Evolutionary conservation across 2,329 filamentous ascomycete species (phyloP).

Genomic region (Fusarium anguioides): DNA sequence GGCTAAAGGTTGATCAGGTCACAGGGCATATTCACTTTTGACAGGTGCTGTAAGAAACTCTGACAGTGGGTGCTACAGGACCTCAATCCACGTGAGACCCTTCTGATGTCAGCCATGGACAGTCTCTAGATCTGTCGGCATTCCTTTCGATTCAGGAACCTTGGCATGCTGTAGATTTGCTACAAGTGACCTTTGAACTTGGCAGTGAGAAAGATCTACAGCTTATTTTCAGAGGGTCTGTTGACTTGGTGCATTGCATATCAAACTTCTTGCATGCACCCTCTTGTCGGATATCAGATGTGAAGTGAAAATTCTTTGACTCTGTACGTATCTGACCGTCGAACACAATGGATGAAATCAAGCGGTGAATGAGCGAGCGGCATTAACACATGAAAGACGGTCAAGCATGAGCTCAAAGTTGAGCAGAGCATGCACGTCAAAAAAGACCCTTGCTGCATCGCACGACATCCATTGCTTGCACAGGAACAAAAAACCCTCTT

Average conservation of each 20-base stretch:
- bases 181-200: slow-evolving; percentile 25
- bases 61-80: slow-evolving; percentile 14
- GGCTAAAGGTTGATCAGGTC: slow-evolving; percentile 34
- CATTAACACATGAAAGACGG: slow-evolving; percentile 34
- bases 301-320: not conserved
- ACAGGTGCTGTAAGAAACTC: not conserved
- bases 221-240: not conserved
- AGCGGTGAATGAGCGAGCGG: slow-evolving; percentile 34
- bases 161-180: slow-evolving; percentile 5
- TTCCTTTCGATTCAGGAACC: slow-evolving; percentile 34
- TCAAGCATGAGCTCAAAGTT: slow-evolving; percentile 26
- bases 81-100: slow-evolving; percentile 20
- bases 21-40: slow-evolving; percentile 21
- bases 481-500: not conserved
- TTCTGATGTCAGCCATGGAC: slow-evolving; percentile 34
- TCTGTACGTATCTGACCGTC: not conserved
- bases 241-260: slow-evolving; percentile 2
- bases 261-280: not conserved
- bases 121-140: slow-evolving; percentile 35
- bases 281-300: slow-evolving; percentile 4
- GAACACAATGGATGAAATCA: slow-evolving; percentile 14
- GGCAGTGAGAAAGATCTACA: slow-evolving; percentile 14
- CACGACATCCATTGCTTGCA: not conserved
- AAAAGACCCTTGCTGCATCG: slow-evolving; percentile 30
- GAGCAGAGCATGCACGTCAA: slow-evolving; percentile 14